A percentile compares a stretch with the other conserved stretches of the same genome.
Conservation (phyloP, 352 stramenopile species). For the Globisporangium irregulare region DNA sequence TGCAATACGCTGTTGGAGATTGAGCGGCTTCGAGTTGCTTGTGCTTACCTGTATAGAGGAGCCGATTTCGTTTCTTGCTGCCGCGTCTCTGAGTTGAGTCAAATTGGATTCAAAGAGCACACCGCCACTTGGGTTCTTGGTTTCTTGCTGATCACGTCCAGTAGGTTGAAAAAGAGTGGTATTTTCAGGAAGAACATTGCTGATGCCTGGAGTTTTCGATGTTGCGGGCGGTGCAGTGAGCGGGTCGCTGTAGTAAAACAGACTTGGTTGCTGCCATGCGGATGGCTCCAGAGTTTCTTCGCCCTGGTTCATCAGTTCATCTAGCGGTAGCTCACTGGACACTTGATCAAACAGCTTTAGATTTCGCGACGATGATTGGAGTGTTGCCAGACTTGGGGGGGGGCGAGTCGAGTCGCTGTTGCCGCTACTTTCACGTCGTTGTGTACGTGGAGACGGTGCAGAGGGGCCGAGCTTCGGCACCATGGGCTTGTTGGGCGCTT, state of each 20-base stretch:
- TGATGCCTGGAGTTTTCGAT: slow-evolving; percentile 2
- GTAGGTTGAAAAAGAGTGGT: background rate
- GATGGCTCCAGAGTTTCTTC: slow-evolving; percentile 4
- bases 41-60: background rate
- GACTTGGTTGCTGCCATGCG: slow-evolving; percentile 13
- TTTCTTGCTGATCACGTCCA: background rate
- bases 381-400: slow-evolving; percentile 9
- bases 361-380: slow-evolving; percentile 9
- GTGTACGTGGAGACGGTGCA: slow-evolving; percentile 14
- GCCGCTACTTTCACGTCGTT: slow-evolving; percentile 11
- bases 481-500: slow-evolving; percentile 11
- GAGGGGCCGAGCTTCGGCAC: background rate
- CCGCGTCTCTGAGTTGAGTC: background rate
- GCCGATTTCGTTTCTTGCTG: background rate
- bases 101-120: background rate
- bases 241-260: slow-evolving; percentile 27
- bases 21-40: background rate
- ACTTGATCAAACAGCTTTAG: background rate
- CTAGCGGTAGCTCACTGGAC: background rate
- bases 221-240: background rate
- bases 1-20: background rate
- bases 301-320: background rate
- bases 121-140: background rate
- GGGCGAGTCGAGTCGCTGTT: background rate
- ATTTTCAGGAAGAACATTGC: slow-evolving; percentile 1